A percentile compares a stretch with the other conserved stretches of the same genome.
phyloP scores from a whole-genome alignment of 2,329 filamentous ascomycete genomes.

The Pezicula rhizophila region DNA sequence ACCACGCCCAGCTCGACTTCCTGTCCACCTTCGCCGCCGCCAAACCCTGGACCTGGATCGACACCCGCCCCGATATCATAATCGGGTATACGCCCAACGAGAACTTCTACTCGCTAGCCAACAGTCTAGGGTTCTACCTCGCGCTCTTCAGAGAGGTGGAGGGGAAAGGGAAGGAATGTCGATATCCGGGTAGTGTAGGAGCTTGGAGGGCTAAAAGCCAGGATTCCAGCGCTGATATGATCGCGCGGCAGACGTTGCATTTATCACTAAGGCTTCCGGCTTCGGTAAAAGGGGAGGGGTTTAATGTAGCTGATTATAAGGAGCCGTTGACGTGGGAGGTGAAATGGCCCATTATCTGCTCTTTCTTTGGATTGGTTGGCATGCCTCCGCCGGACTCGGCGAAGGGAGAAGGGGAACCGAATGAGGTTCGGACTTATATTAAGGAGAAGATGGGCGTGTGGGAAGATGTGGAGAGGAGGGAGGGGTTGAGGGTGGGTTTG shows the following conservation, averaged over 20 bases:
- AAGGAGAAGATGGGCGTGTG: constrained; percentile 26
- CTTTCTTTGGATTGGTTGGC: constrained; percentile 39
- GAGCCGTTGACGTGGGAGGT: constrained; percentile 31
- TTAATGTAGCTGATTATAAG: constrained; percentile 36
- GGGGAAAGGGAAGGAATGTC: constrained; percentile 31
- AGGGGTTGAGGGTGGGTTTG: constrained; percentile 32
- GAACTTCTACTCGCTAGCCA: constrained; percentile 33
- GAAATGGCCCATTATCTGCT: constrained; percentile 39
- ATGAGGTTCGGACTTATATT: constrained; percentile 30
- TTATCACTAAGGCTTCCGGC: constrained; percentile 35
- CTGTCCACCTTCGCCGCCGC: constrained; percentile 29
- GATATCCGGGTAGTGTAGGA: constrained; percentile 32
- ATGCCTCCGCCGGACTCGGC: constrained; percentile 19
- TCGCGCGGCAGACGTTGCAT: constrained; percentile 35
- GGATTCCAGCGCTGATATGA: constrained; percentile 34
- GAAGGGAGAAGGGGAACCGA: constrained; percentile 12
- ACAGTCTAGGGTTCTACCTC: constrained; percentile 32
- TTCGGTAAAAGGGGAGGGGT: constrained; percentile 30
- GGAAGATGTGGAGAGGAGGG: constrained; percentile 28
- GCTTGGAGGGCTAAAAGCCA: constrained; percentile 33
- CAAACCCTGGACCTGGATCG: constrained; percentile 34
- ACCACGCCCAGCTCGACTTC: constrained; percentile 35
- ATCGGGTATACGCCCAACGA: constrained; percentile 35
- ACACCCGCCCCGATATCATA: constrained; percentile 35
- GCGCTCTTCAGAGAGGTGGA: constrained; percentile 30